phyloP scores from a whole-genome alignment of 192 early-diverging fungal species.

The Linderina pennispora region DNA sequence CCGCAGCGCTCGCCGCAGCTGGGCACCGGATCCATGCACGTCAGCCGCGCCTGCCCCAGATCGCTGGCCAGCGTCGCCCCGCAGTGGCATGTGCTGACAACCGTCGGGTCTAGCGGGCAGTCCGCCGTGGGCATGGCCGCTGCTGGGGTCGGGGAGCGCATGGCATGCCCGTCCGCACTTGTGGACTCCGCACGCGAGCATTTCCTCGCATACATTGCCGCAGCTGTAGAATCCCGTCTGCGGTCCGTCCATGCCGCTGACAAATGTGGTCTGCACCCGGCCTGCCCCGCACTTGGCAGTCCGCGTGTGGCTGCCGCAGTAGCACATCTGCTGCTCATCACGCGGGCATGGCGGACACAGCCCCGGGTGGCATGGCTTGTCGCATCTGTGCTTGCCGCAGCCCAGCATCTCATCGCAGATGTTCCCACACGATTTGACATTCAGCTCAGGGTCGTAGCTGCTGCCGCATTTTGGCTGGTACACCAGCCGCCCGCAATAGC shows the following conservation, averaged over 20 bases:
- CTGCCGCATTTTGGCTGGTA: slow-evolving; percentile 65
- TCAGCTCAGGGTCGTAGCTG: slow-evolving; percentile 61
- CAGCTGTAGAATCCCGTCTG: slow-evolving; percentile 23
- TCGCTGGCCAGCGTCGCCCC: slow-evolving; percentile 10
- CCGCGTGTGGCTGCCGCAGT: slow-evolving; percentile 59
- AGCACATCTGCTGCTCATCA: slow-evolving; percentile 54
- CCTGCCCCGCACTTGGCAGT: slow-evolving; percentile 57
- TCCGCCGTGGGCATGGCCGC: slow-evolving; percentile 11
- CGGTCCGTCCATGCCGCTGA: neutral
- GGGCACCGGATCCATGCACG: slow-evolving; percentile 41
- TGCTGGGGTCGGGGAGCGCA: slow-evolving; percentile 2
- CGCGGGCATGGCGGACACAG: slow-evolving; percentile 59
- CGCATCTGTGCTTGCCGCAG: slow-evolving; percentile 66
- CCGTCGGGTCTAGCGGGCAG: slow-evolving; percentile 25
- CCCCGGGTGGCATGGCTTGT: slow-evolving; percentile 62
- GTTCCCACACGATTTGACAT: slow-evolving; percentile 59
- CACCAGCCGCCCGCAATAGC: slow-evolving; percentile 74
- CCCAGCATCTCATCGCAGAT: slow-evolving; percentile 62
- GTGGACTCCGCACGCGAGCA: slow-evolving; percentile 58
- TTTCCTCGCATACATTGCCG: slow-evolving; percentile 14
- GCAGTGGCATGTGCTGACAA: slow-evolving; percentile 33
- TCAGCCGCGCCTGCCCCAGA: slow-evolving; percentile 12
- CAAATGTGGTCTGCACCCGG: slow-evolving; percentile 9
- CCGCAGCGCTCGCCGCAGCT: slow-evolving; percentile 31
- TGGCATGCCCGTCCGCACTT: slow-evolving; percentile 58